Evolutionary conservation across 2,329 filamentous ascomycete species (phyloP), one percentile per base, ranked within the genome.

Genomic region (Aplosporella prunicola): DNA sequence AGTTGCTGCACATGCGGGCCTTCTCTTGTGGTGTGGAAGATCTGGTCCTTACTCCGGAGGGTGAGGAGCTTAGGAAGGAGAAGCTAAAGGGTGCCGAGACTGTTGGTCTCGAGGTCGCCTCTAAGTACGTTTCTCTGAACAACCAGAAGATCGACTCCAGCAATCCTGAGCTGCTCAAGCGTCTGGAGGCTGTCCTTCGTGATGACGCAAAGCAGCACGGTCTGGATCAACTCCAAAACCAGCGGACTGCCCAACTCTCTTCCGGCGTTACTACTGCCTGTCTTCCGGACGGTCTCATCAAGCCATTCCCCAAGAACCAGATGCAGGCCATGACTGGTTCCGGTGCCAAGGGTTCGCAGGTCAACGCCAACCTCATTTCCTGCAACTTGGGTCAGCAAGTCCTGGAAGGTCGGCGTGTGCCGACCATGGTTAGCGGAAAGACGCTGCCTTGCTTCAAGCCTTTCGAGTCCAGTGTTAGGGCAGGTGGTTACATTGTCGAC

Each of bases 241-340:
- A 73, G 17, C 71, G 71, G 33, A 81, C 78, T 34, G 69, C 70
- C 9, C 62, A 72, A 3, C 73, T 98, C 17, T 95, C 89, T 4
- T 79, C 82, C 11, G 74, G 69, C 1, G 80, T 96, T 29, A 93
- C 88, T 8, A 70, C 70, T 31, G 74, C 75, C 2, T 94, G 87
- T 60, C 71, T 98, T 47, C 91, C 91, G 0, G 63, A 67, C 14
- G 86, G 84, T 27, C 74, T 98, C 18, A 78, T 84, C 51, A 98
- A 96, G 63, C 76, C 82, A 6, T 98, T 98, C 61, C 91, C 91
- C 1, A 82, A 81, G 55, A 98, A 98, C 55, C 89, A 96, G 63
- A 98, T 98, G 89, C 91, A 98, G 68, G 78, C 84, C 47, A 98
- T 98, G 91, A 98, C 91, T 15, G 82, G 81, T 10, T 95, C 91